A percentile compares a stretch with the other conserved stretches of the same genome.
These are phyloP conservation scores for Aspergillus sp. DNA, from an alignment of 2,329 filamentous ascomycete genomes.

Conservation along the genomic window DNA sequence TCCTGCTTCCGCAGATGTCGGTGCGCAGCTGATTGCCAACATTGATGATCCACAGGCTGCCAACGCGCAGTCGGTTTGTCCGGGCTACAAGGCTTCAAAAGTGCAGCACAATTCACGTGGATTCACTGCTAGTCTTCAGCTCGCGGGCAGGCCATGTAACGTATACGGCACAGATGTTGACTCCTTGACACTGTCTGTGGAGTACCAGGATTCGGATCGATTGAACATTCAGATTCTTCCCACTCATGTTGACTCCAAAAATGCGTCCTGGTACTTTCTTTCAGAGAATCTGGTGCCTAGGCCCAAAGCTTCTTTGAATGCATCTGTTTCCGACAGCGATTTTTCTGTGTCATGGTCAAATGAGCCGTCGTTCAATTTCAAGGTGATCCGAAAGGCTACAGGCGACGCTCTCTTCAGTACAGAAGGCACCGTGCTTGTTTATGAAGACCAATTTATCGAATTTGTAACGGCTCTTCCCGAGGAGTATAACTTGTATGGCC, in stretches of 20 bases:
- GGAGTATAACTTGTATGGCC: slow-evolving; percentile 73
- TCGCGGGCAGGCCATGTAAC: slow-evolving; percentile 64
- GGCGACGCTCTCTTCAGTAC: slow-evolving; percentile 71
- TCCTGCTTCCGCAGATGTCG: slow-evolving; percentile 49
- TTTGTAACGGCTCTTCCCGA: slow-evolving; percentile 66
- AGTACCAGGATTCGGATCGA: slow-evolving; percentile 66
- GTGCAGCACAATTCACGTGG: slow-evolving; percentile 50
- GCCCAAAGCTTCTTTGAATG: slow-evolving; percentile 51
- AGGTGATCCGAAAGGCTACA: slow-evolving; percentile 57
- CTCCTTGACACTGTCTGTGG: slow-evolving; percentile 65
- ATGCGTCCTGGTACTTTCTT: slow-evolving; percentile 67
- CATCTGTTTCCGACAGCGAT: slow-evolving; percentile 40
- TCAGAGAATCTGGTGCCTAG: slow-evolving; percentile 64
- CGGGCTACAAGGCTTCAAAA: slow-evolving; percentile 59
- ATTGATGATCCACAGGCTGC: slow-evolving; percentile 64
- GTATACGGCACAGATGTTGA: slow-evolving; percentile 75
- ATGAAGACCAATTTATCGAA: slow-evolving; percentile 76
- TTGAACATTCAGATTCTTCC: slow-evolving; percentile 72
- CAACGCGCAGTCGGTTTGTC: slow-evolving; percentile 64
- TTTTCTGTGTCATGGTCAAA: slow-evolving; percentile 59
- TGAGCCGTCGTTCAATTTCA: slow-evolving; percentile 59
- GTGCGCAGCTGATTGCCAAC: slow-evolving; percentile 59
- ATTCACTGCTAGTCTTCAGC: slow-evolving; percentile 53
- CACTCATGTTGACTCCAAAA: slow-evolving; percentile 60
- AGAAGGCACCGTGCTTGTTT: slow-evolving; percentile 64